These are phyloP conservation scores for Myotisia sp. DNA, from an alignment of 2,329 filamentous ascomycete species.

Conservation along the genomic window DNA sequence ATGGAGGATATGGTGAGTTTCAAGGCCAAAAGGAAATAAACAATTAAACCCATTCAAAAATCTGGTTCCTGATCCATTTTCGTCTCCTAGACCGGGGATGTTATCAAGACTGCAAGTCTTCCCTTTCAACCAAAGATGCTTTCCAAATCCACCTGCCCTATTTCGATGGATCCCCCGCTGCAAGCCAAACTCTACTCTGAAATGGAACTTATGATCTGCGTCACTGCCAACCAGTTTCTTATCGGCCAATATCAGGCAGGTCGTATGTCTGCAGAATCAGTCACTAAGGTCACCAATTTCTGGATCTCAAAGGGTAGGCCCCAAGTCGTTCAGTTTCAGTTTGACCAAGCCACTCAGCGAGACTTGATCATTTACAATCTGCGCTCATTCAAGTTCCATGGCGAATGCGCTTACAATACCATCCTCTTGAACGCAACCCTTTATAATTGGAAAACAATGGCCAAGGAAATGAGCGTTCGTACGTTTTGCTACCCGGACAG, in stretches of 20 bases:
- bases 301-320: constrained; percentile 36
- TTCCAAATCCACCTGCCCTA: constrained; percentile 17
- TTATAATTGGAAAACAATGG: constrained; percentile 35
- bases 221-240: constrained; percentile 32
- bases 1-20: constrained; percentile 24
- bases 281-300: constrained; percentile 24
- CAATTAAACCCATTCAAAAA: constrained; percentile 1
- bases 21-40: background rate
- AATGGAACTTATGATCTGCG: constrained; percentile 33
- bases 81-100: constrained; percentile 20
- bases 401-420: constrained; percentile 26
- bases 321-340: constrained; percentile 38
- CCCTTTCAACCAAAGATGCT: constrained; percentile 13
- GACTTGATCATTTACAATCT: constrained; percentile 35
- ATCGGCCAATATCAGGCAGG: constrained; percentile 27
- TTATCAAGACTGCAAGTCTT: constrained; percentile 13
- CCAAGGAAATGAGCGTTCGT: constrained; percentile 34
- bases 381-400: constrained; percentile 33
- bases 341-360: constrained; percentile 38
- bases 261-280: constrained; percentile 26
- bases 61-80: background rate
- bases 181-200: constrained; percentile 34
- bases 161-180: constrained; percentile 27
- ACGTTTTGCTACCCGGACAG: constrained; percentile 39
- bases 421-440: constrained; percentile 34